Percentiles rank a stretch among this genome's conserved stretches.
Conservation (phyloP, 306 rosid species). For the Malus sieversii region DNA sequence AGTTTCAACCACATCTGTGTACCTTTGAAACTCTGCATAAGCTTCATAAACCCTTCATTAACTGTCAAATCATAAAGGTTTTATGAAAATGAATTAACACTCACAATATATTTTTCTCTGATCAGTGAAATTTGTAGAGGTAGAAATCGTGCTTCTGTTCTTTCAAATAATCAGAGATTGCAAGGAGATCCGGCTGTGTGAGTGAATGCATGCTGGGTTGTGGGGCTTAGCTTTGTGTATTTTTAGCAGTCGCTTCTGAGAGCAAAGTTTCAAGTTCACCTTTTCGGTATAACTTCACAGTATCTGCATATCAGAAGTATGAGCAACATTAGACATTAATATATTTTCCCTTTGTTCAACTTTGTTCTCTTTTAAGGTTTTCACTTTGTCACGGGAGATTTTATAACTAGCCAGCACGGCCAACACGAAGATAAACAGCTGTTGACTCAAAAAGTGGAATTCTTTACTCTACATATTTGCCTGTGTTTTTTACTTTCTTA, state of each 20-base stretch:
- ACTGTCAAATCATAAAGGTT: neutral
- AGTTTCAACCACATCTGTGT: neutral
- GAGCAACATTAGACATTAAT: neutral
- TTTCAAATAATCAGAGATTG: constrained; percentile 2
- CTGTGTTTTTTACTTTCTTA: neutral
- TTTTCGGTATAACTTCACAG: constrained; percentile 71
- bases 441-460: neutral
- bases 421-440: neutral
- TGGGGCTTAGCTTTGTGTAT: constrained; percentile 24
- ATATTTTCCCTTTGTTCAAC: neutral
- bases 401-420: neutral
- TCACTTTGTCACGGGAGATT: neutral
- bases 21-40: neutral
- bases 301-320: constrained; percentile 47
- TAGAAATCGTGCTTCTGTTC: neutral
- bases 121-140: neutral
- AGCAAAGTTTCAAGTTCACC: constrained; percentile 85
- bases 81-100: neutral
- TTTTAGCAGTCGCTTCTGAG: constrained; percentile 59
- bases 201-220: neutral
- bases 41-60: constrained; percentile 2
- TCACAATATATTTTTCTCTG: neutral
- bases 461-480: neutral
- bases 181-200: constrained; percentile 6
- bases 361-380: neutral